These are phyloP conservation scores for Diplosphaera chodatii DNA, from an alignment of 139 green algal species.

Conservation along the genomic window DNA sequence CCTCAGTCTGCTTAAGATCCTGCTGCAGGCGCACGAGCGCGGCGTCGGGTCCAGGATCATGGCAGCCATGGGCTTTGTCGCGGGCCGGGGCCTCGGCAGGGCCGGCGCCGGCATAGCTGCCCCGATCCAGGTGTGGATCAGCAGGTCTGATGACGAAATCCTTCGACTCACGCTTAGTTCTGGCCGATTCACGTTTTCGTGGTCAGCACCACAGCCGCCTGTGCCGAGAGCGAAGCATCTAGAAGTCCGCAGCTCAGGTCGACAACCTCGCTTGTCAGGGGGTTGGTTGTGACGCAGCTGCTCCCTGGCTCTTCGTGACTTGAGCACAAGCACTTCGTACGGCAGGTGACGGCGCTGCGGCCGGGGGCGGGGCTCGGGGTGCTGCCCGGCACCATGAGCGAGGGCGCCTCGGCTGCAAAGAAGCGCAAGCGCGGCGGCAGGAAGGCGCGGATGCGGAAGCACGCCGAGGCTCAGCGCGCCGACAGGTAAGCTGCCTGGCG, in stretches of 20 bases:
- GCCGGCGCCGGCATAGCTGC: constrained; percentile 11
- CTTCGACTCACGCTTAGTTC: too few species aligned
- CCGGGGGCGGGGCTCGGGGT: background rate
- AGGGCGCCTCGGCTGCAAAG: background rate
- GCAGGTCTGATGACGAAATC: too few species aligned
- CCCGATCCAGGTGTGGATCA: constrained; percentile 16
- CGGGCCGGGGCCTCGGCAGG: constrained; percentile 21
- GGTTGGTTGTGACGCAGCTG: too few species aligned
- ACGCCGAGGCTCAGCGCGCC: background rate
- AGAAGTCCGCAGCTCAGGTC: too few species aligned
- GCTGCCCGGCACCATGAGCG: background rate
- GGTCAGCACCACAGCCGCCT: too few species aligned
- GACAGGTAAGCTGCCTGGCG: background rate
- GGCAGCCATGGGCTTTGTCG: constrained; percentile 40
- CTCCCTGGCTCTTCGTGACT: too few species aligned
- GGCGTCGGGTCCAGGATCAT: constrained; percentile 46
- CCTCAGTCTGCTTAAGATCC: too few species aligned
- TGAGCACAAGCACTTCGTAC: too few species aligned
- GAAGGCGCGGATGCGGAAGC: background rate
- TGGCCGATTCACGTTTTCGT: too few species aligned
- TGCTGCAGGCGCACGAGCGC: constrained; percentile 25
- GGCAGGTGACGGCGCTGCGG: background rate
- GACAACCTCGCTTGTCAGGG: too few species aligned
- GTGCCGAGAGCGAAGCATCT: too few species aligned
- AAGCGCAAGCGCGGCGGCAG: background rate